These are phyloP conservation scores for Exophiala dermatitidis DNA, from an alignment of 2,329 filamentous ascomycete genomes.

Conservation along the genomic window DNA sequence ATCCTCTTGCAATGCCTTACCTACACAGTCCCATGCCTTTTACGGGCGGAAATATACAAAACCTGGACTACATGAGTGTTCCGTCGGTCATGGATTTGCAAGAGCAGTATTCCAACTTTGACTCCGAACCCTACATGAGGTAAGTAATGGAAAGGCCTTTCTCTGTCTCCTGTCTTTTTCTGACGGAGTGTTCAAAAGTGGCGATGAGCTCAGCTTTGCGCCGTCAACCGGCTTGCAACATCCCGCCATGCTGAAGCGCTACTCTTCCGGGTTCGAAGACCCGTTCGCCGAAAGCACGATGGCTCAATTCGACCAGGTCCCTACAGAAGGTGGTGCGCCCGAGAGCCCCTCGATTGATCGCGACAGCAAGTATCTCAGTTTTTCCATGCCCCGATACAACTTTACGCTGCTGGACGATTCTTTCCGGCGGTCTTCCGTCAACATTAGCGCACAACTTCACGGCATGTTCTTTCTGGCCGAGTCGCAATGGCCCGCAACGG, in stretches of 20 bases:
- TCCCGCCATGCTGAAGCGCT: slow-evolving; percentile 43
- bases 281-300: slow-evolving; percentile 47
- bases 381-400: slow-evolving; percentile 57
- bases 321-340: slow-evolving; percentile 39
- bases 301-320: slow-evolving; percentile 37
- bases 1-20: slow-evolving; percentile 58
- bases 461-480: slow-evolving; percentile 65
- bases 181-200: slow-evolving; percentile 32
- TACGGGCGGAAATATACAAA: slow-evolving; percentile 41
- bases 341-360: slow-evolving; percentile 55
- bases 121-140: slow-evolving; percentile 55
- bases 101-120: slow-evolving; percentile 54
- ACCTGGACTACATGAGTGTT: slow-evolving; percentile 42
- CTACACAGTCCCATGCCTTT: slow-evolving; percentile 52
- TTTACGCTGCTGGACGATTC: slow-evolving; percentile 56
- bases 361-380: slow-evolving; percentile 66
- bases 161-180: slow-evolving; percentile 10
- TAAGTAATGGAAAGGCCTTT: slow-evolving; percentile 32
- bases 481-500: slow-evolving; percentile 54
- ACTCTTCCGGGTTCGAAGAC: slow-evolving; percentile 42
- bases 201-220: slow-evolving; percentile 47
- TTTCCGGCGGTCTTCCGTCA: slow-evolving; percentile 49
- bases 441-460: slow-evolving; percentile 55
- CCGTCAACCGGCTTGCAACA: slow-evolving; percentile 35
- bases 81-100: slow-evolving; percentile 49